These are phyloP conservation scores for Phyllosticta citriasiana DNA, from an alignment of 2,329 filamentous ascomycete species.

Conservation along the genomic window DNA sequence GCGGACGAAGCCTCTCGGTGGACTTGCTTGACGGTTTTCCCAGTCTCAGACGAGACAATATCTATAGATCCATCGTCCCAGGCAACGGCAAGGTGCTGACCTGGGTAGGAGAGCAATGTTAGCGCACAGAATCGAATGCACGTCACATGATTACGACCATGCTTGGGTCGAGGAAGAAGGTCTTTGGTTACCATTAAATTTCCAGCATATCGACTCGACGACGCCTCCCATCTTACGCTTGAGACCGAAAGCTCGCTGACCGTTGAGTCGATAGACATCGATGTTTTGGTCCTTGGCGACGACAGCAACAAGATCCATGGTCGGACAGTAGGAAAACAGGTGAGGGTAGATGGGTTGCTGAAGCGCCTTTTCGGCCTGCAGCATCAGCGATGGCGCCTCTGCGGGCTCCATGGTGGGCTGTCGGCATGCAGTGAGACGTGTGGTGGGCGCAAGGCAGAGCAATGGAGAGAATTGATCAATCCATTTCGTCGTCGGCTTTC, in stretches of 20 bases:
- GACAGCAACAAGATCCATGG: constrained; percentile 72
- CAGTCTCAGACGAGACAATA: constrained; percentile 68
- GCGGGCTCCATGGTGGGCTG: constrained; percentile 14
- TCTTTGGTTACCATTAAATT: constrained; percentile 29
- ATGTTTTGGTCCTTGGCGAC: constrained; percentile 60
- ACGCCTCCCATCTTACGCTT: constrained; percentile 27
- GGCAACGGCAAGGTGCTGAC: constrained; percentile 68
- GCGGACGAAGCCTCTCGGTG: neutral
- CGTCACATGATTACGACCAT: constrained; percentile 1
- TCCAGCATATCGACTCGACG: constrained; percentile 35
- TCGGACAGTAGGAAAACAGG: constrained; percentile 67
- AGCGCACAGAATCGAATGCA: neutral
- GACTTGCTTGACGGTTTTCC: constrained; percentile 51
- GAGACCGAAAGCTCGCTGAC: constrained; percentile 55
- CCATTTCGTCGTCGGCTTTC: neutral
- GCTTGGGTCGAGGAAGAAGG: neutral
- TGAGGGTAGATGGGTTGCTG: constrained; percentile 41
- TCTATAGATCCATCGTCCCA: constrained; percentile 75
- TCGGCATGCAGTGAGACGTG: constrained; percentile 1
- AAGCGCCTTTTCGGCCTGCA: constrained; percentile 33
- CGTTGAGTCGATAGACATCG: constrained; percentile 67
- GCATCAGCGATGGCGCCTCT: constrained; percentile 19
- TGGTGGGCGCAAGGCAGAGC: neutral
- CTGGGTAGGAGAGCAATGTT: constrained; percentile 27
- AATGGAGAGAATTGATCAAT: neutral